These are phyloP conservation scores for Debaryomyces hansenii DNA, from an alignment of 805 yeast species.

Conservation along the genomic window DNA sequence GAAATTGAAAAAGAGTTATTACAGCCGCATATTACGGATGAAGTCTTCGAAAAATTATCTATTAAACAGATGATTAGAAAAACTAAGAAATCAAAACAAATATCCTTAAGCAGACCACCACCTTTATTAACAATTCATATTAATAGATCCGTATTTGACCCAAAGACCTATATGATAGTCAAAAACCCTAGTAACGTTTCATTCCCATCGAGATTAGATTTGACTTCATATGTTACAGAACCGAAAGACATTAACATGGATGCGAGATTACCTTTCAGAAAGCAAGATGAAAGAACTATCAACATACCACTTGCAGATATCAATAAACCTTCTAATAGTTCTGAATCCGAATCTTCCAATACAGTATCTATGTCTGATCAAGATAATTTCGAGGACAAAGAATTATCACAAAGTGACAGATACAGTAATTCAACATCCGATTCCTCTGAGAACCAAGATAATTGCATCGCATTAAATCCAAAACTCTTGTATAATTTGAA, in stretches of 20 bases:
- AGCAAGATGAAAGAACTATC: constrained; percentile 43
- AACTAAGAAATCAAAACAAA: constrained; percentile 82
- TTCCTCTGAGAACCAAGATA: constrained; percentile 6
- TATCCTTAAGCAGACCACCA: constrained; percentile 77
- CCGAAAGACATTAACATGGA: constrained; percentile 73
- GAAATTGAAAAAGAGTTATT: constrained; percentile 48
- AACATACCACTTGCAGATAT: background rate
- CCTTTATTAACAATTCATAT: constrained; percentile 82
- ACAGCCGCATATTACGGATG: constrained; percentile 76
- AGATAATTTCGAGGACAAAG: constrained; percentile 9
- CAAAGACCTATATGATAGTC: constrained; percentile 75
- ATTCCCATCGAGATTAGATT: constrained; percentile 68
- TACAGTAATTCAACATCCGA: background rate
- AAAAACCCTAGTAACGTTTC: constrained; percentile 83
- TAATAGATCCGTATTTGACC: constrained; percentile 91
- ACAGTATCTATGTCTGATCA: constrained; percentile 10
- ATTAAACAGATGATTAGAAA: constrained; percentile 73
- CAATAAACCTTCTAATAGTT: background rate
- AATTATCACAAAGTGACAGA: background rate
- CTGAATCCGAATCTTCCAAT: background rate
- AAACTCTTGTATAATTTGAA: constrained; percentile 66
- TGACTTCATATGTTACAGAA: constrained; percentile 68
- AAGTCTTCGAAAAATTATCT: constrained; percentile 69
- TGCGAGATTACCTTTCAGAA: constrained; percentile 74
- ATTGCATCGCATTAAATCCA: constrained; percentile 24